Conservation (phyloP, 345 rosid genomes). For the Brassica napus region Da-Ae NC_063446.1:42285501-42286000, state of each 20-base stretch:
- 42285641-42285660: slow-evolving; percentile 63
- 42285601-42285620: slow-evolving; percentile 84
- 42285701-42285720: not conserved
- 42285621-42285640: slow-evolving; percentile 76
- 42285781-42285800: not conserved
- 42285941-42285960: not conserved
- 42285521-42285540: not conserved
- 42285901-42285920: not conserved
- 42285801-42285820: not conserved
- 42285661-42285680: slow-evolving; percentile 82
- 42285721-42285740: not conserved
- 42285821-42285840: not conserved
- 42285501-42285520: slow-evolving; percentile 56
- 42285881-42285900: not conserved
- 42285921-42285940: not conserved
- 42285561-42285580: not conserved
- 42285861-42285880: not conserved
- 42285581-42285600: slow-evolving; percentile 64
- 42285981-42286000: not conserved
- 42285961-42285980: not conserved
- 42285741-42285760: not conserved
- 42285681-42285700: slow-evolving; percentile 39
- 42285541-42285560: not conserved
- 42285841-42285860: not conserved
- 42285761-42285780: not conserved